Conservation (phyloP, 441 rosid species). For the Populus hybrid region DNA sequence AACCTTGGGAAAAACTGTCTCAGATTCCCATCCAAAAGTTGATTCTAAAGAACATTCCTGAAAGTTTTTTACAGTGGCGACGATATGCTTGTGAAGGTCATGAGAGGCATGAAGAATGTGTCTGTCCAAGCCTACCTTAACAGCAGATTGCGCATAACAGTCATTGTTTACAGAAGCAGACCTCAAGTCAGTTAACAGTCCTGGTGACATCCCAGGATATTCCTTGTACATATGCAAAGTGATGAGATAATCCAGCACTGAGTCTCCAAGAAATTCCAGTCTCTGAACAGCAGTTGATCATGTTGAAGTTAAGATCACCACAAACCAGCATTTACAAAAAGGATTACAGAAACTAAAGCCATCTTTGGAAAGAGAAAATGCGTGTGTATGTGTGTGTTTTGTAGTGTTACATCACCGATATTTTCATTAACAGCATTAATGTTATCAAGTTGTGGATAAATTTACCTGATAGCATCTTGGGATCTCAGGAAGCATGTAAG, state of each 20-base stretch:
- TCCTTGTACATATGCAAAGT: constrained; percentile 49
- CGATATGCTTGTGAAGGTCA: constrained; percentile 56
- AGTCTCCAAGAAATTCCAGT: constrained; percentile 91
- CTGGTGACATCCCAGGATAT: constrained; percentile 70
- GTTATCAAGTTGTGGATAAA: neutral
- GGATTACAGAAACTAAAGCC: neutral
- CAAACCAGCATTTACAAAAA: neutral
- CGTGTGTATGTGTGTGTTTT: neutral
- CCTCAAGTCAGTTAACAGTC: constrained; percentile 77
- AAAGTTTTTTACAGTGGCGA: constrained; percentile 27
- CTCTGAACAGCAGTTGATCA: constrained; percentile 42
- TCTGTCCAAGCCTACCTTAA: constrained; percentile 59
- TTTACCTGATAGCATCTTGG: constrained; percentile 89
- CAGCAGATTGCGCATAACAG: constrained; percentile 62
- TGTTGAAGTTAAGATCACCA: neutral
- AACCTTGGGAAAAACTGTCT: constrained; percentile 77
- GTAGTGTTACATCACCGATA: neutral
- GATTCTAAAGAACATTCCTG: constrained; percentile 28
- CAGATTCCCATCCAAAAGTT: constrained; percentile 80
- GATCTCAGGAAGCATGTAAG: constrained; percentile 81
- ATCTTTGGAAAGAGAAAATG: neutral
- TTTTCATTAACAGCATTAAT: neutral
- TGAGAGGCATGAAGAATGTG: constrained; percentile 71
- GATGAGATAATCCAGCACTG: constrained; percentile 76
- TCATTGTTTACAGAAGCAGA: constrained; percentile 95